These are phyloP conservation scores for Gossypium stocksii DNA, from an alignment of 345 rosid species.

Conservation along the genomic window DNA sequence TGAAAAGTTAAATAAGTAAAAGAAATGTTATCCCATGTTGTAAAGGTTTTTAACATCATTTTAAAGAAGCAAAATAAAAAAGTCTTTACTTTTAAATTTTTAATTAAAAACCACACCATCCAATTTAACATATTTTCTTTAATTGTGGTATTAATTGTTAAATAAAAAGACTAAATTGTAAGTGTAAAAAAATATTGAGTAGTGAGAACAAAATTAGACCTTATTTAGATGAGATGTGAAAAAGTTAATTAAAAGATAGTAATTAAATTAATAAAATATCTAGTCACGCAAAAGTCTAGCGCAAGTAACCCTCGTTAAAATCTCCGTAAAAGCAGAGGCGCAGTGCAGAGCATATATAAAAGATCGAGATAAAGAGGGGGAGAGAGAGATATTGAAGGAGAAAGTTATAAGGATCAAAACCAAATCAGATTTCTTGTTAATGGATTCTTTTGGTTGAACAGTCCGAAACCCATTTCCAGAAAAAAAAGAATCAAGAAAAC, in stretches of 20 bases:
- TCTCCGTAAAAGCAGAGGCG: not conserved
- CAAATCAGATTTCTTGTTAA: not conserved
- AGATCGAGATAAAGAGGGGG: not conserved
- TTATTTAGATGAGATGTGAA: not conserved
- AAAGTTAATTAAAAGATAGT: not conserved
- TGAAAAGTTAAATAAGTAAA: too few species aligned
- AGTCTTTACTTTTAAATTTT: too few species aligned
- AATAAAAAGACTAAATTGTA: too few species aligned
- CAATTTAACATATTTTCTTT: too few species aligned
- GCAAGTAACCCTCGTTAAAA: not conserved
- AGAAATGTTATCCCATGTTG: too few species aligned
- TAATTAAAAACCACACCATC: too few species aligned
- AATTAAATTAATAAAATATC: not conserved
- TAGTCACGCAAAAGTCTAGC: not conserved
- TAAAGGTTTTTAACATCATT: too few species aligned
- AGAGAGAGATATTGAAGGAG: not conserved
- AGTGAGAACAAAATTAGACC: not conserved
- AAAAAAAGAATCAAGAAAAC: too few species aligned
- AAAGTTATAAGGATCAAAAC: not conserved
- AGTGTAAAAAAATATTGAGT: too few species aligned
- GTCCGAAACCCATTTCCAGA: not conserved
- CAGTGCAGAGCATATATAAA: not conserved
- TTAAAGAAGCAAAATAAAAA: too few species aligned
- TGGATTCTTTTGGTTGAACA: not conserved
- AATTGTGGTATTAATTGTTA: too few species aligned